Base-by-base conservation (phyloP, 345 rosid genomes). In the Citrus glauca region DNA sequence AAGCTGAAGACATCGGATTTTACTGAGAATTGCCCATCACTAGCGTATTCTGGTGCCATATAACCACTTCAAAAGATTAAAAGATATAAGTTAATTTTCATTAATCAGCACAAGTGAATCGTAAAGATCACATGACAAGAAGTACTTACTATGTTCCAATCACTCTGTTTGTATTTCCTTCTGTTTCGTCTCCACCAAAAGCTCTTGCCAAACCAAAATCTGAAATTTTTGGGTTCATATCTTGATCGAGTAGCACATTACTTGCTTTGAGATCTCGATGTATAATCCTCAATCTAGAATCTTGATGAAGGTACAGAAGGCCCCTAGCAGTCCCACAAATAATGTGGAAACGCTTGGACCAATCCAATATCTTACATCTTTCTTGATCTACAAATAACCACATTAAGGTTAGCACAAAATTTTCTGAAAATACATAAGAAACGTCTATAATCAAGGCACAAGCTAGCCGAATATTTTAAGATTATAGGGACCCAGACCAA, bases 141-240 rank as follows among this genome's bases (percentile, higher is more conserved):
- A 48, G 1, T 3, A 14, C 55, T 48, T 48, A 48, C 55, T 14
- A 48, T 3, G 55, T 48, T 48, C 55, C 55, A 16, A 48, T 0
- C 2, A 48, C 55, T 14, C 19, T 4, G 0, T 48, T 48, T 48
- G 55, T 48, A 6, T 16, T 48, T 48, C 55, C 19, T 48, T 48
- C 55, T 16, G 20, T 14, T 0, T 48, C 55, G 55, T 48, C 55
- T 48, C 20, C 55, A 16, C 55, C 55, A 48, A 85, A 81, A 76
- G 77, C 7, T 79, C 82, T 81, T n/a, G 90, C 90, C 79, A 87
- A 75, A 30, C 88, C 90, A 73, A 87, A 87, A 59, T 87, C 89
- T 45, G 89, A 87, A 53, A 87, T 84, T 77, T 87, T 87, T 7
- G 87, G 86, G 68, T 82, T 82, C 86, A 87, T 80, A 24, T 82